A percentile compares a stretch with the other conserved stretches of the same genome.
Evolutionary conservation across 352 stramenopile species (phyloP).

Genomic region (Plasmopara muralis): DNA sequence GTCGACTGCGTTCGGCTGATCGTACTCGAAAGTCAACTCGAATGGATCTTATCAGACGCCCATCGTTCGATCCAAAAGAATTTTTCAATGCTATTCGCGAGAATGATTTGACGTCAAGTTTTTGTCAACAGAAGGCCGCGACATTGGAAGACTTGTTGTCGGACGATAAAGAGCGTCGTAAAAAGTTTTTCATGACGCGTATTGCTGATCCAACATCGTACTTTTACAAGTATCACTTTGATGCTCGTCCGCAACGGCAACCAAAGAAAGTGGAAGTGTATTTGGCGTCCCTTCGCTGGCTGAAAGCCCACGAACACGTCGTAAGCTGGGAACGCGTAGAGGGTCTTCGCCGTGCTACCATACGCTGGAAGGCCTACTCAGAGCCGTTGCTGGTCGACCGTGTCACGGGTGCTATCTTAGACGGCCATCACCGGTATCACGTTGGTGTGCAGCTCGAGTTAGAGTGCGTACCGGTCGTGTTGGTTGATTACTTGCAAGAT

Average conservation of each 20-base stretch:
- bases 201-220: constrained; percentile 85
- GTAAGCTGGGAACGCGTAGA: constrained; percentile 84
- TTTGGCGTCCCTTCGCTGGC: constrained; percentile 56
- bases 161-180: constrained; percentile 41
- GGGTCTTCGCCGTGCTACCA: constrained; percentile 60
- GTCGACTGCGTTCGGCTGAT: constrained; percentile 59
- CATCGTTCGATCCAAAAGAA: constrained; percentile 47
- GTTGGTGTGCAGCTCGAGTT: constrained; percentile 70
- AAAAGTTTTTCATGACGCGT: constrained; percentile 81
- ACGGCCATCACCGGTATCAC: constrained; percentile 81
- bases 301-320: constrained; percentile 81
- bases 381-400: constrained; percentile 75
- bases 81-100: constrained; percentile 80
- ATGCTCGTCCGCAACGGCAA: constrained; percentile 53
- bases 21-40: constrained; percentile 34
- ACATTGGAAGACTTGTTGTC: constrained; percentile 80
- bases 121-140: constrained; percentile 60
- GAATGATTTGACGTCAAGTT: constrained; percentile 78
- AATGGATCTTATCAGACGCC: constrained; percentile 69
- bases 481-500: constrained; percentile 81
- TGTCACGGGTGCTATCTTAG: constrained; percentile 67
- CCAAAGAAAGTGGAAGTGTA: constrained; percentile 57
- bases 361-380: constrained; percentile 77
- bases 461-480: constrained; percentile 58
- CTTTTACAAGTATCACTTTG: constrained; percentile 88